These are phyloP conservation scores for Saccharomyces pastorianus DNA, from an alignment of 1,139 yeast genomes.

Conservation along the genomic window DNA sequence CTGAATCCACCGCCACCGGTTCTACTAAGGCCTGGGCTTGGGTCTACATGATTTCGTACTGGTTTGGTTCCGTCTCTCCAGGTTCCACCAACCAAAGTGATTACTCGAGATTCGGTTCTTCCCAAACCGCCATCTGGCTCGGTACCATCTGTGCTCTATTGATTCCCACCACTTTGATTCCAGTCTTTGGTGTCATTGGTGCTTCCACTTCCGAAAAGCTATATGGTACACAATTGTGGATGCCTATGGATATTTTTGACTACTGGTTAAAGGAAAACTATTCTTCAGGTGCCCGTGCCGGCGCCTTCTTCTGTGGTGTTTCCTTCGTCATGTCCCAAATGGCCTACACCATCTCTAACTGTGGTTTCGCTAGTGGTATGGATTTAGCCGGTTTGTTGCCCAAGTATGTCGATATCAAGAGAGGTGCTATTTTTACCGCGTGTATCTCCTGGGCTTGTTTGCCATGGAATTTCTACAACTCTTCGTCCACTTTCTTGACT, in stretches of 20 bases:
- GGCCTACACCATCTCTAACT: slow-evolving; percentile 42
- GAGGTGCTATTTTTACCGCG: slow-evolving; percentile 43
- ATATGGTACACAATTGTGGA: slow-evolving; percentile 36
- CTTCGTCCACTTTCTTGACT: slow-evolving; percentile 38
- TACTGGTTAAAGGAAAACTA: slow-evolving; percentile 32
- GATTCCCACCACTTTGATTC: slow-evolving; percentile 37
- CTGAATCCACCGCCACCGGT: slow-evolving; percentile 27
- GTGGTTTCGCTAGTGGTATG: slow-evolving; percentile 48
- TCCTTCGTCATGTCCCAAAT: slow-evolving; percentile 42
- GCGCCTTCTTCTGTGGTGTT: slow-evolving; percentile 40
- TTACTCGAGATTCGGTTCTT: slow-evolving; percentile 37
- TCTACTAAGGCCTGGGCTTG: slow-evolving; percentile 37
- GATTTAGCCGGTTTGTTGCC: slow-evolving; percentile 45
- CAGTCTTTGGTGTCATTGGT: slow-evolving; percentile 37
- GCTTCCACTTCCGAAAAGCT: slow-evolving; percentile 34
- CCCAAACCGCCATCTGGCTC: slow-evolving; percentile 29
- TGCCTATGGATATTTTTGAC: slow-evolving; percentile 33
- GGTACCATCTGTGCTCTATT: slow-evolving; percentile 34
- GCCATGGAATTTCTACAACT: slow-evolving; percentile 44
- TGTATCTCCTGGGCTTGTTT: slow-evolving; percentile 38
- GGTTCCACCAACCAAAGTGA: slow-evolving; percentile 34
- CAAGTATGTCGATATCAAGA: slow-evolving; percentile 41
- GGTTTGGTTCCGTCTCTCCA: slow-evolving; percentile 42
- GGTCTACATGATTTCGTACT: slow-evolving; percentile 37
- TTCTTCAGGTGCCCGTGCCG: slow-evolving; percentile 39